Evolutionary conservation across 345 rosid genomes (phyloP).

Genomic region (Passiflora organensis): DNA sequence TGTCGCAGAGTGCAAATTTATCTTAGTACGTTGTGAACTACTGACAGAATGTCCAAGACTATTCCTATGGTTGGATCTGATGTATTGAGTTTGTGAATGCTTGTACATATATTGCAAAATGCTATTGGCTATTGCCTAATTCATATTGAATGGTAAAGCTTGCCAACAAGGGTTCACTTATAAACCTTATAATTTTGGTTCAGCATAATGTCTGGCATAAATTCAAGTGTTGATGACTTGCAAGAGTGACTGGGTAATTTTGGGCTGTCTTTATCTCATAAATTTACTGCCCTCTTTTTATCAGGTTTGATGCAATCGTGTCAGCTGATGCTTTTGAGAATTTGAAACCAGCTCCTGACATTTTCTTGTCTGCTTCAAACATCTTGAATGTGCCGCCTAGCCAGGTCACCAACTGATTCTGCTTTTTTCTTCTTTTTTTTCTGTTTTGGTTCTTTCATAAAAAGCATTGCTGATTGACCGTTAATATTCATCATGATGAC

Average conservation of each 20-base stretch:
- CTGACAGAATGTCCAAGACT: no score
- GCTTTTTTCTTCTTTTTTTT: neutral
- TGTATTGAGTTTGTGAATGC: no score
- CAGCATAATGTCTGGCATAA: neutral
- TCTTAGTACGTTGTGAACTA: neutral
- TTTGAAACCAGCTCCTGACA: slow-evolving; percentile 96
- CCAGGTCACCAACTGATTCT: slow-evolving; percentile 45
- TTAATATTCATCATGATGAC: neutral
- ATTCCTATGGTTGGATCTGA: no score
- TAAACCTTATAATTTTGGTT: no score
- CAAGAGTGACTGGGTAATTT: neutral
- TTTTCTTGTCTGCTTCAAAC: slow-evolving; percentile 88
- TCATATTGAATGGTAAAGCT: no score
- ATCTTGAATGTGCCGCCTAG: slow-evolving; percentile 65
- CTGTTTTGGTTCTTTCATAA: neutral
- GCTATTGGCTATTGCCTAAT: no score
- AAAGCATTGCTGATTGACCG: no score
- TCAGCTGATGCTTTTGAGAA: slow-evolving; percentile 98
- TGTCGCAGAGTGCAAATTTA: neutral
- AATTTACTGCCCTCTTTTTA: slow-evolving; percentile 12
- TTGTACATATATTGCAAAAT: no score
- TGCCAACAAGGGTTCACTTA: no score
- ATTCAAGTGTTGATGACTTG: neutral
- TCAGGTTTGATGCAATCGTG: slow-evolving; percentile 95
- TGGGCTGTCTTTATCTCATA: slow-evolving; percentile 8